A percentile compares a stretch with the other conserved stretches of the same genome.
Conservation (phyloP, 2,329 filamentous ascomycete species). For the Lachnellula hyalina region DNA sequence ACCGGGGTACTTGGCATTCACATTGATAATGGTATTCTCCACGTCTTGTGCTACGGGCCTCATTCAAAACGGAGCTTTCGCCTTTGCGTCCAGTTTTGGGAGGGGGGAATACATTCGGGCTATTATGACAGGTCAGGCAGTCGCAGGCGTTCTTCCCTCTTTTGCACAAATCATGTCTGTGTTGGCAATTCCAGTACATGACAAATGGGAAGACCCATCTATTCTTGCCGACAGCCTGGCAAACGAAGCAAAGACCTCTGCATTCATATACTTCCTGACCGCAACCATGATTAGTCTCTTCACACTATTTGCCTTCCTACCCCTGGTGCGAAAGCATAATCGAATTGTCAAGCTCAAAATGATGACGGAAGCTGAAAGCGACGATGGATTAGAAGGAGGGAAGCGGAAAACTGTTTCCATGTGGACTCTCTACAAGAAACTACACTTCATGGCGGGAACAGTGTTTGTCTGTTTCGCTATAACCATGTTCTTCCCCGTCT, state of each 20-base stretch:
- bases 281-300: constrained; percentile 69
- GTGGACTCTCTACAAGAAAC: constrained; percentile 64
- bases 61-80: constrained; percentile 91
- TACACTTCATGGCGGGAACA: constrained; percentile 71
- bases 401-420: constrained; percentile 52
- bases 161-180: constrained; percentile 83
- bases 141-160: constrained; percentile 85
- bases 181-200: constrained; percentile 53
- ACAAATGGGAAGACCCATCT: constrained; percentile 26
- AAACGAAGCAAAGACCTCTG: constrained; percentile 57
- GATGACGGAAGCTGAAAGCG: constrained; percentile 44
- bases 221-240: constrained; percentile 27
- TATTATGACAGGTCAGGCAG: constrained; percentile 90
- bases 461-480: constrained; percentile 76
- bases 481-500: constrained; percentile 94
- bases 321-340: constrained; percentile 60
- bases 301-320: constrained; percentile 68
- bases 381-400: constrained; percentile 49
- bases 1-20: constrained; percentile 68
- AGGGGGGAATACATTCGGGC: constrained; percentile 87
- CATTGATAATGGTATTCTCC: constrained; percentile 75
- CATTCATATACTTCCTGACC: constrained; percentile 87
- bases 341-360: constrained; percentile 47
- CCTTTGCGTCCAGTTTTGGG: constrained; percentile 82
- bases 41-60: constrained; percentile 76